Conservation (phyloP, 2,329 filamentous ascomycete genomes). For the Verticillium nubilum region DNA sequence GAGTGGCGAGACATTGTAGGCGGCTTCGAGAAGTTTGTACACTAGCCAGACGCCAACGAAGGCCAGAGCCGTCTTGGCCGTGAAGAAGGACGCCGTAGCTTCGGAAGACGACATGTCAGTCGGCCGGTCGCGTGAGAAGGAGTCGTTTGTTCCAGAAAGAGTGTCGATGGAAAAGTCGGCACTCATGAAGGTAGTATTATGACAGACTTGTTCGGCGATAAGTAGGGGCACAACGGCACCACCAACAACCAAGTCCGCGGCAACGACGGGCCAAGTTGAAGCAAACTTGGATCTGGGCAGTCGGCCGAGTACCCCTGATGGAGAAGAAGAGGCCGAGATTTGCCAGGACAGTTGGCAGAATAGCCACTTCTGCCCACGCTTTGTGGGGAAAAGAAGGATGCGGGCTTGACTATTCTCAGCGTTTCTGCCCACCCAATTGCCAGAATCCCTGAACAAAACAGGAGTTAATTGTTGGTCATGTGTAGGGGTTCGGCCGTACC, state of each 20-base stretch:
- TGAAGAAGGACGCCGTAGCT: neutral
- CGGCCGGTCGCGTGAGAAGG: slow-evolving; percentile 11
- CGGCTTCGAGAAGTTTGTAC: slow-evolving; percentile 20
- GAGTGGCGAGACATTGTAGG: slow-evolving; percentile 32
- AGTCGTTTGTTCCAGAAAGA: slow-evolving; percentile 5
- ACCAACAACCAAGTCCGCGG: neutral
- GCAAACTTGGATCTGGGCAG: neutral
- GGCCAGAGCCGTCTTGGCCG: neutral
- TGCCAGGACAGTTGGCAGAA: neutral
- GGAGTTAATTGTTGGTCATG: neutral
- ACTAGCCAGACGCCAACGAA: slow-evolving; percentile 19
- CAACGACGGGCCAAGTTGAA: neutral
- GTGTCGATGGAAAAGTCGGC: neutral
- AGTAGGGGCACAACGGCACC: neutral
- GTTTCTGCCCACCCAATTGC: neutral
- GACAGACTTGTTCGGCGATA: neutral
- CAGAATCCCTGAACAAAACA: neutral
- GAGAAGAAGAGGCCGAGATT: neutral
- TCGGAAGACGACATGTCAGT: slow-evolving; percentile 4
- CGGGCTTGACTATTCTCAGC: neutral
- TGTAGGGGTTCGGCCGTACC: neutral
- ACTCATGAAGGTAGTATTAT: neutral
- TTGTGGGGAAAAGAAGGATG: neutral
- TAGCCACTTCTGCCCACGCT: neutral
- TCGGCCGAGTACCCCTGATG: neutral